Evolutionary conservation across 345 rosid species (phyloP).

Genomic region (Camelina laxa): DNA sequence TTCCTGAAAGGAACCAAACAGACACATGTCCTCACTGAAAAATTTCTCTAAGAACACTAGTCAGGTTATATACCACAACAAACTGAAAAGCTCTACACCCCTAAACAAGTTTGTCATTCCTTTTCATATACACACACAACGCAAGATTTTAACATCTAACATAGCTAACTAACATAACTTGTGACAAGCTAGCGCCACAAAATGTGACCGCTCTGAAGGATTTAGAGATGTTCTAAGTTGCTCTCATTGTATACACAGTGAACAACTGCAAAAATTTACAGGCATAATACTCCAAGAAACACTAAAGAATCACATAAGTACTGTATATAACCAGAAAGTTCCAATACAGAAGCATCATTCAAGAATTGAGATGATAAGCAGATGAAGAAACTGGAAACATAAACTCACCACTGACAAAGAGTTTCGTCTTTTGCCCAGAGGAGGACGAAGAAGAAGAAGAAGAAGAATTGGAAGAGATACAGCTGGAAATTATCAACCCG

Average conservation of each 20-base stretch:
- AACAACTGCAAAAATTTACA: not conserved
- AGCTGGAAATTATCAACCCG: not conserved
- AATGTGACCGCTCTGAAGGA: not conserved
- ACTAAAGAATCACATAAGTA: not conserved
- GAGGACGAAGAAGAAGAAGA: slow-evolving; percentile 34
- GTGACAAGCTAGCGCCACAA: not conserved
- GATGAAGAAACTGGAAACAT: not conserved
- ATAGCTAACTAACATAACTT: not conserved
- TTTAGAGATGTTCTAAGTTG: not conserved
- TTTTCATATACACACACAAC: not conserved
- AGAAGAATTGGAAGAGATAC: slow-evolving; percentile 43
- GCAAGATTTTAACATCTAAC: not conserved
- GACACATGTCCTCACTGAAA: not conserved
- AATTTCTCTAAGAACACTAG: not conserved
- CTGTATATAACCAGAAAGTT: not conserved
- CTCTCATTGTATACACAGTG: not conserved
- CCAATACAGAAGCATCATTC: not conserved
- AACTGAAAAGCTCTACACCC: not conserved
- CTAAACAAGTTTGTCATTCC: not conserved
- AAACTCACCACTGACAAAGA: slow-evolving; percentile 64
- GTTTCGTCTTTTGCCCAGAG: slow-evolving; percentile 52
- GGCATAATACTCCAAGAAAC: not conserved
- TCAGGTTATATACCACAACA: not conserved
- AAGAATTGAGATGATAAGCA: not conserved
- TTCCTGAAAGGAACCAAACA: not conserved